phyloP scores from a whole-genome alignment of 2,329 filamentous ascomycete species.

The Colletotrichum sp. region DNA sequence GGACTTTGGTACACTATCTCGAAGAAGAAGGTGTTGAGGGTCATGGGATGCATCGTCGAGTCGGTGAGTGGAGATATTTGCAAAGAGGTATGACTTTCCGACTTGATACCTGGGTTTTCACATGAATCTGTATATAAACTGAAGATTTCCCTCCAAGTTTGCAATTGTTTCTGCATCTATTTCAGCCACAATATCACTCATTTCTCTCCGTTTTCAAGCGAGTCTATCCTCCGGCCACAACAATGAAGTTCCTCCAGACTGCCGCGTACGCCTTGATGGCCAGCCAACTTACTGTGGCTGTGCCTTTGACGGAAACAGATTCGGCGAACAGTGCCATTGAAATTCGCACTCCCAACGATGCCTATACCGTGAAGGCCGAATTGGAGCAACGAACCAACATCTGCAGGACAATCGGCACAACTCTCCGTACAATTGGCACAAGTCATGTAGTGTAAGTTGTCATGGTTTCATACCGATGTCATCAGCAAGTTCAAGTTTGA shows the following conservation, averaged over 20 bases:
- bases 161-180: background rate
- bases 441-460: background rate
- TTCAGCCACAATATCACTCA: background rate
- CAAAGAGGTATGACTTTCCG: background rate
- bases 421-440: background rate
- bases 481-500: background rate
- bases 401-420: background rate
- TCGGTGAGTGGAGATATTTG: background rate
- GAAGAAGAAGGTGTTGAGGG: background rate
- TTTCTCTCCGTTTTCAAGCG: background rate
- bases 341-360: background rate
- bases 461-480: background rate
- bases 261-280: background rate
- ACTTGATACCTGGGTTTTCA: background rate
- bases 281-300: background rate
- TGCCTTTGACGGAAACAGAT: background rate
- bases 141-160: background rate
- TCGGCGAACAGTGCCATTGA: background rate
- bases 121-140: background rate
- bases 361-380: background rate
- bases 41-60: background rate
- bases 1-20: background rate
- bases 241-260: background rate
- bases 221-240: background rate
- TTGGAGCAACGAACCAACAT: background rate